phyloP scores from a whole-genome alignment of 306 rosid species.

The Vigna mungo region DNA sequence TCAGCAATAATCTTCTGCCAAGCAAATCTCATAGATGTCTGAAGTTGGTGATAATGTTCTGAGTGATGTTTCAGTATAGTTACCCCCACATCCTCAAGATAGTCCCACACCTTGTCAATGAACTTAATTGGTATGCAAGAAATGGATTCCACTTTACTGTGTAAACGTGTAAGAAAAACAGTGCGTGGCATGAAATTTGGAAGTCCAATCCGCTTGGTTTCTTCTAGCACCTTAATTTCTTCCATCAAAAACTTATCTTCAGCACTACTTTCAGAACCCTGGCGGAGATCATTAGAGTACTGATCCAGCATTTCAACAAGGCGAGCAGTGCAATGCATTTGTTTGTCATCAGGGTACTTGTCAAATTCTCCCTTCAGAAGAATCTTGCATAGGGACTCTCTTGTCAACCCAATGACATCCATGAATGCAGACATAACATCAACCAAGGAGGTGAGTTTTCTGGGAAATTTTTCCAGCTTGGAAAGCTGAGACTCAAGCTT shows the following conservation, averaged over 20 bases:
- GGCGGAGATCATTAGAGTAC: not conserved
- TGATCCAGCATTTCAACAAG: not conserved
- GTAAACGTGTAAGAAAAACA: not conserved
- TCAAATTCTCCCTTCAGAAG: not conserved
- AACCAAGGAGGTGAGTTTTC: not conserved
- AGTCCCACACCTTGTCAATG: constrained; percentile 47
- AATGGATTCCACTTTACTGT: constrained; percentile 33
- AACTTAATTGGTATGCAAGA: constrained; percentile 41
- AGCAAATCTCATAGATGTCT: constrained; percentile 22
- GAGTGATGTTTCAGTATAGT: constrained; percentile 44
- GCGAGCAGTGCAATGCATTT: constrained; percentile 14
- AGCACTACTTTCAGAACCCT: not conserved
- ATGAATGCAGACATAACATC: not conserved
- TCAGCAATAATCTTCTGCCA: constrained; percentile 34
- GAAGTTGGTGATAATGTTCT: constrained; percentile 48
- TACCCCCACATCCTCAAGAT: constrained; percentile 41
- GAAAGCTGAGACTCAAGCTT: not conserved
- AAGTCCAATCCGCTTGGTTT: constrained; percentile 3
- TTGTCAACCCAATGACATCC: not conserved
- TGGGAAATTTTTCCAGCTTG: not conserved
- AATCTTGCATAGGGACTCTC: not conserved
- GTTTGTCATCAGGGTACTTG: constrained; percentile 11
- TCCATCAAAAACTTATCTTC: not conserved
- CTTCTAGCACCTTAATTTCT: not conserved
- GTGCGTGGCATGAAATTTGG: constrained; percentile 3